Conservation (phyloP, 441 rosid species). For the Erodium trifolium region DNA sequence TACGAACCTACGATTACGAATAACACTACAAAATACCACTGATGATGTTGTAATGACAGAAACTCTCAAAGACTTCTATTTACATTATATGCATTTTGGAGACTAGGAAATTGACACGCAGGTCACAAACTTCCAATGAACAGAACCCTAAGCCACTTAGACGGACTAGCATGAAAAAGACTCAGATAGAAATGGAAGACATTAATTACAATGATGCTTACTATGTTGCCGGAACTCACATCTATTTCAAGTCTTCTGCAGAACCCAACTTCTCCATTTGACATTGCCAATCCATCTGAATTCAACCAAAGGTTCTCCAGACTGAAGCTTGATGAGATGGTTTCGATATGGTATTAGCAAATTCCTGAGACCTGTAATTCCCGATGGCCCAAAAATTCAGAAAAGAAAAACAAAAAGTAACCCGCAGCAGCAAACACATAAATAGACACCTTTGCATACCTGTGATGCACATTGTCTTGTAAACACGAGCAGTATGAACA, state of each 20-base stretch:
- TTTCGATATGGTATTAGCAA: background rate
- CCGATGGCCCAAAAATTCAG: background rate
- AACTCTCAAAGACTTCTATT: background rate
- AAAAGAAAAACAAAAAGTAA: background rate
- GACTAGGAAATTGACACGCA: background rate
- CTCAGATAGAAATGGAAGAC: background rate
- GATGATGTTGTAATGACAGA: background rate
- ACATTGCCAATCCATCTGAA: background rate
- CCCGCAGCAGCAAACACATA: background rate
- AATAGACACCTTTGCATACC: background rate
- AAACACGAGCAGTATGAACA: slow-evolving; percentile 18
- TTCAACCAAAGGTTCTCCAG: background rate
- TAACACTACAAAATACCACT: too few relatives aligned
- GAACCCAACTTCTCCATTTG: background rate
- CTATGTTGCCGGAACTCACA: background rate
- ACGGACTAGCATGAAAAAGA: too few relatives aligned
- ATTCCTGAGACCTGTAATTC: background rate
- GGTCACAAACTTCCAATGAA: background rate
- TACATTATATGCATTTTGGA: background rate
- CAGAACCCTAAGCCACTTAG: too few relatives aligned
- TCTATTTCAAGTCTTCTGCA: background rate
- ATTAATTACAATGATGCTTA: background rate
- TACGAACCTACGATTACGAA: background rate
- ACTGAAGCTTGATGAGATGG: background rate
- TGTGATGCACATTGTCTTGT: background rate